These are phyloP conservation scores for Populus hybrid DNA, from an alignment of 441 rosid genomes.

Conservation along the genomic window DNA sequence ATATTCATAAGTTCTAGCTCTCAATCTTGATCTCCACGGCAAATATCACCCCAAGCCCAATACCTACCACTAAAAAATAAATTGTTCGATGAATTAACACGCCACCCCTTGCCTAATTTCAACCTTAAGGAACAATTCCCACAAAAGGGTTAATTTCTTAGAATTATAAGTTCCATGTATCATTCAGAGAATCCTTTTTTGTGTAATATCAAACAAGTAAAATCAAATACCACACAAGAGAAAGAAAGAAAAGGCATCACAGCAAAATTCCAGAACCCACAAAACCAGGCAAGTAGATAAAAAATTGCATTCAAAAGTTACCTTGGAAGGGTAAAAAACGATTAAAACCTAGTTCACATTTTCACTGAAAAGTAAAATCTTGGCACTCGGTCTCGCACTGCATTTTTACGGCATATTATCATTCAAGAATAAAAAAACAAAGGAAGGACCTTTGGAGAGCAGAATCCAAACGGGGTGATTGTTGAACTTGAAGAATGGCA, in stretches of 20 bases:
- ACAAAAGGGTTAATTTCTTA: background rate
- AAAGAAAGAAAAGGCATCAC: background rate
- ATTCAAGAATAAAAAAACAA: too few relatives aligned
- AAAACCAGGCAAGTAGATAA: background rate
- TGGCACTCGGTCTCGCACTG: background rate
- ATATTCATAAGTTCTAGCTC: too few relatives aligned
- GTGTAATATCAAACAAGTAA: background rate
- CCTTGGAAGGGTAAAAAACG: too few relatives aligned
- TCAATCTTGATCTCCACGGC: too few relatives aligned
- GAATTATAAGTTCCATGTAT: background rate
- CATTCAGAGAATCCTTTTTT: background rate
- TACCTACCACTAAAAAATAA: background rate
- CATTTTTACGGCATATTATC: background rate
- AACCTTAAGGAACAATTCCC: background rate
- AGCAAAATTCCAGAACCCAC: background rate
- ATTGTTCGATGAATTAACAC: background rate
- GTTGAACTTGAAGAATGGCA: slow-evolving; percentile 53
- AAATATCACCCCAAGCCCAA: background rate
- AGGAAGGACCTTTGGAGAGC: slow-evolving; percentile 56
- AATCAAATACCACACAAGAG: too few relatives aligned
- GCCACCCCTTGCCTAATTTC: background rate
- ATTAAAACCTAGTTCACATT: too few relatives aligned
- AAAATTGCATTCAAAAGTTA: background rate
- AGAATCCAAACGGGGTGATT: slow-evolving; percentile 47
- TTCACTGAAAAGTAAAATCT: background rate